These are phyloP conservation scores for Fusarium sulawesiense DNA, from an alignment of 2,329 filamentous ascomycete genomes.

Conservation along the genomic window DNA sequence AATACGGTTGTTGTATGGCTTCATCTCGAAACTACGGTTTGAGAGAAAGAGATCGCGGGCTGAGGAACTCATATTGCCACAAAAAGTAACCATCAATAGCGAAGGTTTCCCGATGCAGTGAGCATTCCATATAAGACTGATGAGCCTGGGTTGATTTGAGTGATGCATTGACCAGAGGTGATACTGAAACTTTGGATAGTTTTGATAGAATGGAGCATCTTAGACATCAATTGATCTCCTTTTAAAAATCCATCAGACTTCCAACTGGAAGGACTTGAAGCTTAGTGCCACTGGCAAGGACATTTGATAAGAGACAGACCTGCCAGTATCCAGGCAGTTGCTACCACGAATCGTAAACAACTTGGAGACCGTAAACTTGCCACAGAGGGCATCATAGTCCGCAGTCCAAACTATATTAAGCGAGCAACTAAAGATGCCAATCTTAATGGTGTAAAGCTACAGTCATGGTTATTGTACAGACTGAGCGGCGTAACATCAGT, in stretches of 20 bases:
- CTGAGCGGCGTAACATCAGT: background rate
- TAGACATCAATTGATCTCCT: background rate
- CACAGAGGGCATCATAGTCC: too few relatives aligned
- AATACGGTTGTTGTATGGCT: background rate
- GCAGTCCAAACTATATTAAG: background rate
- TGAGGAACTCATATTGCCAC: background rate
- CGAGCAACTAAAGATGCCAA: rapidly evolving
- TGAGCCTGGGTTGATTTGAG: background rate
- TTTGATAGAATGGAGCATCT: background rate
- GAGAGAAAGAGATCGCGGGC: background rate
- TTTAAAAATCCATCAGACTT: background rate
- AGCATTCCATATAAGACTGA: background rate
- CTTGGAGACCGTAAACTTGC: background rate
- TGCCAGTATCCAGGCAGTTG: background rate
- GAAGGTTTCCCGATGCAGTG: background rate
- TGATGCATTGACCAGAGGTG: background rate
- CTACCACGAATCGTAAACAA: background rate
- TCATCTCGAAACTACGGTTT: background rate
- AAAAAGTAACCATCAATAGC: too few relatives aligned
- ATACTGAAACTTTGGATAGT: background rate
- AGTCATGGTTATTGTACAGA: background rate
- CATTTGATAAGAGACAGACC: too few relatives aligned
- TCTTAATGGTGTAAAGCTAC: background rate
- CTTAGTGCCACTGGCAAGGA: too few relatives aligned
- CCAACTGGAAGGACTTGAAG: background rate